phyloP scores from a whole-genome alignment of 1,284 basidiomycete species.

The Sporisorium sorghi region DNA sequence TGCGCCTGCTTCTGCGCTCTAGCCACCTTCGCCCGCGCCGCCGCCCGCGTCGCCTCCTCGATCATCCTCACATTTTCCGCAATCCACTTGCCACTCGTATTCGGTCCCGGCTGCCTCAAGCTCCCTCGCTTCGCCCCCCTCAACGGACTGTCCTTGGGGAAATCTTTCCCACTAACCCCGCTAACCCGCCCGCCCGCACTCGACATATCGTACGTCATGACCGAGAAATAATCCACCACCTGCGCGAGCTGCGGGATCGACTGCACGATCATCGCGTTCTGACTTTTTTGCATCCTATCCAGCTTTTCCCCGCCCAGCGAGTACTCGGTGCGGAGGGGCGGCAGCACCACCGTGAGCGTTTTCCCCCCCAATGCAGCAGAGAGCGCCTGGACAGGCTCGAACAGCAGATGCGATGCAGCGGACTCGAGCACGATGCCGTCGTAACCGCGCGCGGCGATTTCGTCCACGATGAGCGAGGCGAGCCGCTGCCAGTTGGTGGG shows the following conservation, averaged over 20 bases:
- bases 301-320: conserved; percentile 17
- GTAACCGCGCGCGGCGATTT: conserved; percentile 17
- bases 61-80: conserved; percentile 36
- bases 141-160: conserved; percentile 42
- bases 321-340: conserved; percentile 29
- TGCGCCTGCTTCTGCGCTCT: conserved; percentile 2
- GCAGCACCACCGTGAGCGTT: conserved; percentile 39
- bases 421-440: conserved; percentile 48
- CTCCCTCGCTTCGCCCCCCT: conserved; percentile 38
- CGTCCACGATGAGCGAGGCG: conserved; percentile 21
- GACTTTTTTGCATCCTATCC: conserved; percentile 15
- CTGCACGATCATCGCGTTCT: conserved; percentile 47
- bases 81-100: conserved; percentile 46
- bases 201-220: conserved; percentile 62
- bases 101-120: conserved; percentile 46
- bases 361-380: conserved; percentile 13
- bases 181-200: conserved; percentile 20
- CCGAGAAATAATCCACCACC: conserved; percentile 43
- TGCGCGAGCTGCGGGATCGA: conserved; percentile 35
- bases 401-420: conserved; percentile 44
- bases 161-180: conserved; percentile 16
- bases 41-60: conserved; percentile 11
- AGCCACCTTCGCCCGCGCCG: conserved; percentile 10
- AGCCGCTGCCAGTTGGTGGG: conserved; percentile 24
- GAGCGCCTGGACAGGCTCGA: conserved; percentile 31